phyloP scores from a whole-genome alignment of 108 stramenopile genomes.

The Skeletonema potamos region DNA sequence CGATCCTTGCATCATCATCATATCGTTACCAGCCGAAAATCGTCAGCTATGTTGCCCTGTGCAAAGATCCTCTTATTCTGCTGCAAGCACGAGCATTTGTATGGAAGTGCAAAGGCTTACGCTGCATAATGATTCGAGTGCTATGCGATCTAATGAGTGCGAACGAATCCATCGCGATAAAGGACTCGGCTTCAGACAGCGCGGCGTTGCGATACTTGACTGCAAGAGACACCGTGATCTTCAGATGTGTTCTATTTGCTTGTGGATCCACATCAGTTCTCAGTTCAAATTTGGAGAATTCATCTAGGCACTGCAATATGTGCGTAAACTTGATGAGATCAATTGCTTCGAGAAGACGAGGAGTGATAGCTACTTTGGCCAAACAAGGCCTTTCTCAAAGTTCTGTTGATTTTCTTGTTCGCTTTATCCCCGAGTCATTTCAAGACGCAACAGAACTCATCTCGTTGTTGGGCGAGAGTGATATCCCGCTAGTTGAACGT shows the following conservation, averaged over 20 bases:
- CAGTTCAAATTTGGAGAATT: background rate
- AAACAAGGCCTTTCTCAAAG: slow-evolving; percentile 61
- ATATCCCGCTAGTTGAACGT: slow-evolving; percentile 60
- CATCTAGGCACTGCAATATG: slow-evolving; percentile 44
- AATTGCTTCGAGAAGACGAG: slow-evolving; percentile 41
- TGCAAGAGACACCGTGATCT: slow-evolving; percentile 54
- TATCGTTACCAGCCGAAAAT: slow-evolving; percentile 43
- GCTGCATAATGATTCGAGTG: slow-evolving; percentile 52
- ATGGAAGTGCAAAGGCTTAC: slow-evolving; percentile 57
- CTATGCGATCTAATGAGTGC: slow-evolving; percentile 49
- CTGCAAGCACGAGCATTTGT: slow-evolving; percentile 56
- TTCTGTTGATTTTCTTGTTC: slow-evolving; percentile 65
- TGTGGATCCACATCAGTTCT: slow-evolving; percentile 17
- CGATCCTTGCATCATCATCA: slow-evolving; percentile 44
- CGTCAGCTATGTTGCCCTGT: slow-evolving; percentile 50
- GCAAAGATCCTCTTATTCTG: slow-evolving; percentile 66
- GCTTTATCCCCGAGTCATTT: slow-evolving; percentile 70
- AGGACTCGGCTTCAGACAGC: slow-evolving; percentile 10
- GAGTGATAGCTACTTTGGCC: slow-evolving; percentile 57
- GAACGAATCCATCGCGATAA: slow-evolving; percentile 43
- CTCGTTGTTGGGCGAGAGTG: slow-evolving; percentile 48
- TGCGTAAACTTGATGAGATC: slow-evolving; percentile 52
- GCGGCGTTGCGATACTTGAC: slow-evolving; percentile 51
- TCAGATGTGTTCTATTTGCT: slow-evolving; percentile 55
- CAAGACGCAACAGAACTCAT: slow-evolving; percentile 49